phyloP scores from a whole-genome alignment of 768 basidiomycete species.

The Lepiota brunneoincarnata region DNA sequence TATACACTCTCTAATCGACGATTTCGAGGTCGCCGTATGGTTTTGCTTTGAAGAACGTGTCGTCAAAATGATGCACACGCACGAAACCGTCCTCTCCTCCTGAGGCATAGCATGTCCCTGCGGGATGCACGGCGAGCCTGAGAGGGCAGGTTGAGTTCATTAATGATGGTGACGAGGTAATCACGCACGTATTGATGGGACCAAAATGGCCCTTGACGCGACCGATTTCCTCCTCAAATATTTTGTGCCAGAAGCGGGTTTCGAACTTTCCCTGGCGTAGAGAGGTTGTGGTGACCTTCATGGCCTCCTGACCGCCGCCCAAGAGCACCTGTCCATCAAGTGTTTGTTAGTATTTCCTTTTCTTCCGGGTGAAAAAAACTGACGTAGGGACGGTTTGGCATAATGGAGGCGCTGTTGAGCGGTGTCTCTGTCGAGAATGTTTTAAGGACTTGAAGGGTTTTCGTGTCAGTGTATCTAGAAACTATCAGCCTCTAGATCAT shows the following conservation, averaged over 20 bases:
- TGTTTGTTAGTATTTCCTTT: neutral
- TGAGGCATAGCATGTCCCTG: conserved; percentile 85
- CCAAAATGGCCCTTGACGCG: conserved; percentile 98
- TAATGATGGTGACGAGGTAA: neutral
- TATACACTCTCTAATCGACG: conserved; percentile 33
- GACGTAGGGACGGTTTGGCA: conserved; percentile 84
- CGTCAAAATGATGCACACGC: conserved; percentile 90
- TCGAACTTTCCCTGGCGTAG: conserved; percentile 96
- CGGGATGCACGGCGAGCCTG: conserved; percentile 91
- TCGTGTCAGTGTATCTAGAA: conserved; percentile 81
- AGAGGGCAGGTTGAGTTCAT: conserved; percentile 6
- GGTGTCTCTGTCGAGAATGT: conserved; percentile 93
- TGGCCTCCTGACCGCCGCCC: conserved; percentile 97
- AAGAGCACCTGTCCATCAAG: conserved; percentile 63
- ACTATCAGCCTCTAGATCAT: neutral
- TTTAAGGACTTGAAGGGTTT: conserved; percentile 87
- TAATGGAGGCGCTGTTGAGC: conserved; percentile 88
- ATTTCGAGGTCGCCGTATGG: conserved; percentile 89
- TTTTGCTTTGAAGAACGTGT: conserved; percentile 87
- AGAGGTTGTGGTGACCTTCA: conserved; percentile 95
- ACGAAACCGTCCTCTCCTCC: conserved; percentile 97
- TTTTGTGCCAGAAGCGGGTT: conserved; percentile 96
- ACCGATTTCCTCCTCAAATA: conserved; percentile 96
- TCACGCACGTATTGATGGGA: conserved; percentile 88
- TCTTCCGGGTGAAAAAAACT: conserved; percentile 18